Conservation (phyloP, 2,329 filamentous ascomycete species). For the Chalaropsis ovoidea region DNA sequence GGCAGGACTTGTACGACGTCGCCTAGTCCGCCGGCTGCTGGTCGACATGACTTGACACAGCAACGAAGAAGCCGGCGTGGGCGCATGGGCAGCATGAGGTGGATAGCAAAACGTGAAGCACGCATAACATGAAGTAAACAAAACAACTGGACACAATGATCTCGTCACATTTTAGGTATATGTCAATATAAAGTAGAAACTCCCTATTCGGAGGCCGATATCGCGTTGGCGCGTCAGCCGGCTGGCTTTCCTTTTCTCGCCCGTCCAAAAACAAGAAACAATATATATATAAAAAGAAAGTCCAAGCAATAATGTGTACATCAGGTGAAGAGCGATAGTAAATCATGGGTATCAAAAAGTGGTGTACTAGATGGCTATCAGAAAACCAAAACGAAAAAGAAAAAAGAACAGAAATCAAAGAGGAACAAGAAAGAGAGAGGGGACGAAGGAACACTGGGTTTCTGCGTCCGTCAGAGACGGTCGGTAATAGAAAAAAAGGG, state of each 20-base stretch:
- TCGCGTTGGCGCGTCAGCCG: neutral
- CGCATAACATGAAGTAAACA: neutral
- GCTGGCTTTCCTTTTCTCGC: neutral
- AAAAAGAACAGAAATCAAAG: slow-evolving; percentile 9
- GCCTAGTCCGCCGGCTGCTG: too few relatives aligned
- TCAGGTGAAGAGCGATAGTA: slow-evolving; percentile 26
- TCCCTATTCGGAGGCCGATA: neutral
- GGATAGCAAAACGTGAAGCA: too few relatives aligned
- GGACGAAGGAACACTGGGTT: neutral
- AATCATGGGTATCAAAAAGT: slow-evolving; percentile 27
- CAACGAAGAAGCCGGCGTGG: too few relatives aligned
- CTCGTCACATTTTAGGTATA: slow-evolving; percentile 3
- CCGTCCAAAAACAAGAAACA: slow-evolving; percentile 8
- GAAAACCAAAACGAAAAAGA: slow-evolving; percentile 12
- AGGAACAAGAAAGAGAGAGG: slow-evolving; percentile 14
- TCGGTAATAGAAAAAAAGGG: neutral
- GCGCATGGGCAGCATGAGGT: too few relatives aligned
- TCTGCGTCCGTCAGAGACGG: neutral
- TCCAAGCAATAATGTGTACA: slow-evolving; percentile 19
- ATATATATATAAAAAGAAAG: slow-evolving; percentile 11
- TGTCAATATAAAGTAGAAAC: neutral
- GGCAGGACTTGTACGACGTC: too few relatives aligned
- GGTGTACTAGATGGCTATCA: slow-evolving; percentile 23
- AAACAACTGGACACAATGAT: neutral
- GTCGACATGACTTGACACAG: too few relatives aligned